Base-by-base conservation (phyloP, 2,329 filamentous ascomycete species). In the Cercospora citrullina region DNA sequence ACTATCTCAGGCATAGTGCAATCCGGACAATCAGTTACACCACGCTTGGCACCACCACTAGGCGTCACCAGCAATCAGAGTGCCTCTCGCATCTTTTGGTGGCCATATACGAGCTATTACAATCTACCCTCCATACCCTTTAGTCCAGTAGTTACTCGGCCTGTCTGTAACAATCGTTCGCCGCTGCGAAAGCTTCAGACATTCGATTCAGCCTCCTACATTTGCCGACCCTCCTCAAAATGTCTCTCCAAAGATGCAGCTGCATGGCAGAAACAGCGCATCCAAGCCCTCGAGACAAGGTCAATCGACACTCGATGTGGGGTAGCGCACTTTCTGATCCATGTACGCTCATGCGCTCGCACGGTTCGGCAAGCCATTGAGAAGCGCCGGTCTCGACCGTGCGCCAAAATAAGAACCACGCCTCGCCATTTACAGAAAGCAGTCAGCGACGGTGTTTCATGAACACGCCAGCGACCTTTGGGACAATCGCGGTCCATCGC, bases 391-490 rank as follows among this genome's bases (percentile, higher is more conserved):
- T 53, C 64, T 60, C 42, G 64, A 36, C 57, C 64, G 55, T 55
- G 64, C 39, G 14, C 63, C 55, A 61, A 60, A 65, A 65, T 65
- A 39, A 51, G 57, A 60, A 65, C 36, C 64, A 53, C 64, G 57
- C 58, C 42, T 55, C 57, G 26, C 64, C 64, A 12, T 16, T 51
- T 26, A 21, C 28, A 23, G 64, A 10, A 39, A 36, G 64, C 48
- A 39, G 57, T 65, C 55, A 60, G 64, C 64, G 58, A 61, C 23
- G 39, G 31, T 55, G 64, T 65, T 65, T 65, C 64, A 65, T 31
- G 7, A 60, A 53, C 12, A 33, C 31, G 31, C 62, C 48, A 58
- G 51, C 53, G 51, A 55, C 26, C 21, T 36, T 45, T 31, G 62
- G 51, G 21, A 59, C 62, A 64, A 64, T 36, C 23, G 33, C 62